Evolutionary conservation across 495 filamentous ascomycete genomes (phyloP).

Genomic region (Hypoxylon perforatum): DNA sequence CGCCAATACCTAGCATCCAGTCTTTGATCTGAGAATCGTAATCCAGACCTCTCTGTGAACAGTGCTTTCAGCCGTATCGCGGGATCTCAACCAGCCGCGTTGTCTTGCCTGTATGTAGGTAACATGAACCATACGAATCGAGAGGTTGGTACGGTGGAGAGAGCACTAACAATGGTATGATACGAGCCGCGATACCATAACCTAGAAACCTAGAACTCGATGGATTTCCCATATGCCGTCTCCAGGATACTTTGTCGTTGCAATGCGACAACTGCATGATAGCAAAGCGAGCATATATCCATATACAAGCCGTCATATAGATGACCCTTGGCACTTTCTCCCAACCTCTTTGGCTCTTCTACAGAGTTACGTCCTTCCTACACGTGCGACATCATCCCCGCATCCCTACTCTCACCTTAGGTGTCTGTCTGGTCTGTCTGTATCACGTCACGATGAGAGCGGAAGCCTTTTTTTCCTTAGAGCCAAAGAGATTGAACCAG

Average conservation of each 20-base stretch:
- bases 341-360: conserved; percentile 7
- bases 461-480: conserved; percentile 11
- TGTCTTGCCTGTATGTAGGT: background rate
- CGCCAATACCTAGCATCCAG: background rate
- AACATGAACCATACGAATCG: conserved; percentile 25
- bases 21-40: background rate
- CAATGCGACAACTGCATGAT: conserved; percentile 13
- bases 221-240: conserved; percentile 22
- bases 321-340: conserved; percentile 14
- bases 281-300: conserved; percentile 13
- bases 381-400: conserved; percentile 29
- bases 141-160: conserved; percentile 25
- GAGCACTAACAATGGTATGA: conserved; percentile 14
- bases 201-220: conserved; percentile 1
- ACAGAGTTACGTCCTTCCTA: conserved; percentile 16
- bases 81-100: conserved; percentile 20
- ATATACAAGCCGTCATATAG: conserved; percentile 24
- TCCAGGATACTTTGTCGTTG: conserved; percentile 17
- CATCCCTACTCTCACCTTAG: conserved; percentile 5
- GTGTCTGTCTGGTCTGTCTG: background rate
- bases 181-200: conserved; percentile 19
- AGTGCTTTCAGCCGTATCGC: conserved; percentile 21
- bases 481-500: background rate
- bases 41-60: background rate
- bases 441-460: conserved; percentile 9